A percentile compares a stretch with the other conserved stretches of the same genome.
These are phyloP conservation scores for Perkinsus olseni DNA, from an alignment of 169 alveolate species.

Conservation along the genomic window DNA sequence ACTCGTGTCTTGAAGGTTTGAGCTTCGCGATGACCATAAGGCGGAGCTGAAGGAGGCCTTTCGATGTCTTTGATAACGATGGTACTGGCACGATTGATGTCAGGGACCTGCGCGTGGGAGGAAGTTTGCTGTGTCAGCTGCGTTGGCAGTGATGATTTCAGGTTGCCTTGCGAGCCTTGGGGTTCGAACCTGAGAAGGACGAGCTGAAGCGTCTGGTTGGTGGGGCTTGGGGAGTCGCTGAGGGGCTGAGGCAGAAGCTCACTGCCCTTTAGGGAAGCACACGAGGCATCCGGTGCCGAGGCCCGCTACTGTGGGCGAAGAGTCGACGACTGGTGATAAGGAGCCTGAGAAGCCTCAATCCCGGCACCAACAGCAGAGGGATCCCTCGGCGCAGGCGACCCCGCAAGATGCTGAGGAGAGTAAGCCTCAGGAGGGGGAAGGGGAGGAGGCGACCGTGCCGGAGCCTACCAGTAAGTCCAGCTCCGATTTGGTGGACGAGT, in stretches of 20 bases:
- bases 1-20: neutral
- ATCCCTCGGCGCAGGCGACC: neutral
- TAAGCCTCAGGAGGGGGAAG: neutral
- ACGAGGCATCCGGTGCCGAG: neutral
- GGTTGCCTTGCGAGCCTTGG: conserved; percentile 67
- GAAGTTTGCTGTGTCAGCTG: conserved; percentile 56
- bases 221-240: neutral
- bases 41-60: conserved; percentile 91
- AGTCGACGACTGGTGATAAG: neutral
- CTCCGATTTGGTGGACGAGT: neutral
- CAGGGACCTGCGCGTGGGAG: conserved; percentile 88
- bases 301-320: neutral
- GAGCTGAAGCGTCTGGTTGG: conserved; percentile 55
- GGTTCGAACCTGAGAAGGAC: conserved; percentile 72
- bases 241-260: neutral
- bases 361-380: neutral
- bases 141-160: neutral
- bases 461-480: neutral
- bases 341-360: neutral
- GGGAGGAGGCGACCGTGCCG: neutral
- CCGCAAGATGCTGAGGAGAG: neutral
- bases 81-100: conserved; percentile 82
- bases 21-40: conserved; percentile 77
- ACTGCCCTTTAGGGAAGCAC: neutral
- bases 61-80: conserved; percentile 86